Evolutionary conservation across 768 basidiomycete species (phyloP).

Genomic region (Lepiota brunneoincarnata): DNA sequence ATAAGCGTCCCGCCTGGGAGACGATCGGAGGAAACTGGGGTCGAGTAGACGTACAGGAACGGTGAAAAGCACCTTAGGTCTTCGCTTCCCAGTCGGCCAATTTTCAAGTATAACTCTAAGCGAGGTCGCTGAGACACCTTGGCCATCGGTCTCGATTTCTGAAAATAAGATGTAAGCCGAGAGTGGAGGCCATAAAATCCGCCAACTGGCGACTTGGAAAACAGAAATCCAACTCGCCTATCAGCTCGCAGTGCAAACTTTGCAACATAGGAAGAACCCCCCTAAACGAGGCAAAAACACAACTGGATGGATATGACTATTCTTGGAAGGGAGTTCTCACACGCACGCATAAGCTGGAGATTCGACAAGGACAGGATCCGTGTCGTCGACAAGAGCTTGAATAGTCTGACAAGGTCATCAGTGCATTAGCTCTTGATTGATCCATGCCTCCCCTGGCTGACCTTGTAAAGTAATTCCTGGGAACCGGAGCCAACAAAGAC

Average conservation of each 20-base stretch:
- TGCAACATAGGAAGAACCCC: slow-evolving; percentile 67
- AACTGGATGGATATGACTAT: slow-evolving; percentile 13
- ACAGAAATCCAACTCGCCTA: slow-evolving; percentile 41
- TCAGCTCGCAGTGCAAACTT: slow-evolving; percentile 51
- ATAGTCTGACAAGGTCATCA: too few species aligned
- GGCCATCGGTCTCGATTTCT: slow-evolving; percentile 74
- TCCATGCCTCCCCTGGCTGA: too few species aligned
- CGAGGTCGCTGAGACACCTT: slow-evolving; percentile 61
- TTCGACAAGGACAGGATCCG: slow-evolving; percentile 81
- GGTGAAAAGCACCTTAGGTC: slow-evolving; percentile 80
- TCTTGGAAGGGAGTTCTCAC: background rate
- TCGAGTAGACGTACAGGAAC: slow-evolving; percentile 52
- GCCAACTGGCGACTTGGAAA: too few species aligned
- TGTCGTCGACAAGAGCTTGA: slow-evolving; percentile 67
- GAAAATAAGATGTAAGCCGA: background rate
- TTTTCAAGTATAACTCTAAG: slow-evolving; percentile 64
- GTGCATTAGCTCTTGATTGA: too few species aligned
- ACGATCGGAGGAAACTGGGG: background rate
- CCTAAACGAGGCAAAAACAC: slow-evolving; percentile 28
- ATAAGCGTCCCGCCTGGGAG: background rate
- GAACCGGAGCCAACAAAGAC: slow-evolving; percentile 80
- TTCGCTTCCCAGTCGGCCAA: slow-evolving; percentile 71
- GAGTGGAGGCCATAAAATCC: background rate
- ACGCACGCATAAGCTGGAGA: slow-evolving; percentile 75
- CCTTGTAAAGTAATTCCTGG: slow-evolving; percentile 90